Evolutionary conservation across 2,329 filamentous ascomycete species (phyloP).

Genomic region (Fusarium lateritium): DNA sequence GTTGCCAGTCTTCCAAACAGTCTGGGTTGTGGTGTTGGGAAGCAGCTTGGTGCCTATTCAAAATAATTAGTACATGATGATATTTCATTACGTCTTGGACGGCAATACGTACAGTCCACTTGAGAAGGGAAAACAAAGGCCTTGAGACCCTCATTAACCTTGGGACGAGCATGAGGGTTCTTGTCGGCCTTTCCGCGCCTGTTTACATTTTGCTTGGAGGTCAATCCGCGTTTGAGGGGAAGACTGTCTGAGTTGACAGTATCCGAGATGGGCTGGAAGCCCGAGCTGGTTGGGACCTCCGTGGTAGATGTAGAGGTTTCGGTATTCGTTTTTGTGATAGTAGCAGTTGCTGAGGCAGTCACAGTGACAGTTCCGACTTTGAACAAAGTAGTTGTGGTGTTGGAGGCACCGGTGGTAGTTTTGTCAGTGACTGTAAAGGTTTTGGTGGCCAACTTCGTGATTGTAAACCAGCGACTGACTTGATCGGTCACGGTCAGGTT

Average conservation of each 20-base stretch:
- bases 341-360: constrained; percentile 14
- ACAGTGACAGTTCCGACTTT: constrained; percentile 15
- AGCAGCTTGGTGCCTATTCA: not conserved
- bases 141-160: constrained; percentile 10
- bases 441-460: constrained; percentile 11
- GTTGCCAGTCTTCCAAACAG: constrained; percentile 1
- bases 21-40: constrained; percentile 1
- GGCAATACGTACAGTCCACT: constrained; percentile 6
- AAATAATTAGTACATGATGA: not conserved
- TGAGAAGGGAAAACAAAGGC: constrained; percentile 15
- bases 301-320: constrained; percentile 13
- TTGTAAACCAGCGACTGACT: constrained; percentile 12
- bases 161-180: not conserved
- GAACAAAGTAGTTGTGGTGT: constrained; percentile 14
- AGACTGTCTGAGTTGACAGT: constrained; percentile 11
- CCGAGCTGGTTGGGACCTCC: constrained; percentile 3
- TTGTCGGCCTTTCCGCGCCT: not conserved
- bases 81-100: not conserved
- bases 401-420: constrained; percentile 5
- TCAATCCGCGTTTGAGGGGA: not conserved
- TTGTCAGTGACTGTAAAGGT: constrained; percentile 10
- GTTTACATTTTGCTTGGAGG: too few relatives aligned
- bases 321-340: constrained; percentile 12
- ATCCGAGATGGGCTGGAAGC: constrained; percentile 3
- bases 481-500: constrained; percentile 12